A percentile compares a stretch with the other conserved stretches of the same genome.
Conservation (phyloP, 306 rosid species). For the Morella rubra region DNA sequence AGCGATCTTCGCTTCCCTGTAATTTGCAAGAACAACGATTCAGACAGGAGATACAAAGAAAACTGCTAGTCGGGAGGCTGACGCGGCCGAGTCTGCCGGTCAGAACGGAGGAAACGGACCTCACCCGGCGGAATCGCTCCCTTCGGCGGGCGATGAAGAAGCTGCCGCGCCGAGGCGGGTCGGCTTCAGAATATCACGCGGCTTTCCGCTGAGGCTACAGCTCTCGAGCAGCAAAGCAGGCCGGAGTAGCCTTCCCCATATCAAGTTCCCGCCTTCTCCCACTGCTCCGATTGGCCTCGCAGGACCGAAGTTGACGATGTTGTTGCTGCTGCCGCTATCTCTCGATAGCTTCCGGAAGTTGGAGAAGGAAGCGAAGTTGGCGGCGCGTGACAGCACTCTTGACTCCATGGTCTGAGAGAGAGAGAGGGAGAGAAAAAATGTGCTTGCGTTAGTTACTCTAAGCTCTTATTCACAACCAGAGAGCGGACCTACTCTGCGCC, state of each 20-base stretch:
- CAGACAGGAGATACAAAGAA: slow-evolving; percentile 20
- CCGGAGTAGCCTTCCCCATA: slow-evolving; percentile 92
- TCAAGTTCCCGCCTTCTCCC: slow-evolving; percentile 73
- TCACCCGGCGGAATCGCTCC: slow-evolving; percentile 99
- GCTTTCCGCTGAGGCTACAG: slow-evolving; percentile 39
- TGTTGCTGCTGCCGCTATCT: slow-evolving; percentile 29
- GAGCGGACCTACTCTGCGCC: slow-evolving; percentile 11
- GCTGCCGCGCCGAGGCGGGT: slow-evolving; percentile 53
- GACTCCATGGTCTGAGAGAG: slow-evolving; percentile 61
- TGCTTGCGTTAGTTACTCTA: background rate
- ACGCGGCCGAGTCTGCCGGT: slow-evolving; percentile 38
- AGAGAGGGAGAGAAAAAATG: slow-evolving; percentile 8
- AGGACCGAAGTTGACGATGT: slow-evolving; percentile 34
- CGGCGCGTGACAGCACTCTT: slow-evolving; percentile 87
- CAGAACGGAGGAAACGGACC: slow-evolving; percentile 95
- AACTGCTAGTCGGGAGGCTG: slow-evolving; percentile 34
- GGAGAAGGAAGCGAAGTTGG: slow-evolving; percentile 45
- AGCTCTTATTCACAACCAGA: slow-evolving; percentile 19
- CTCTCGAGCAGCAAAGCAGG: slow-evolving; percentile 59
- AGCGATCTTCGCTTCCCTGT: slow-evolving; percentile 69
- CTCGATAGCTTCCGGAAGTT: slow-evolving; percentile 47
- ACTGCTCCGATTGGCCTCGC: slow-evolving; percentile 55
- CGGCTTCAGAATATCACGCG: slow-evolving; percentile 46
- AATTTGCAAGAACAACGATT: slow-evolving; percentile 11
- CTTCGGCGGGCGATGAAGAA: slow-evolving; percentile 72